A percentile compares a stretch with the other conserved stretches of the same genome.
Evolutionary conservation across 2,329 filamentous ascomycete genomes (phyloP).

Genomic region (Mariannaea sp.): DNA sequence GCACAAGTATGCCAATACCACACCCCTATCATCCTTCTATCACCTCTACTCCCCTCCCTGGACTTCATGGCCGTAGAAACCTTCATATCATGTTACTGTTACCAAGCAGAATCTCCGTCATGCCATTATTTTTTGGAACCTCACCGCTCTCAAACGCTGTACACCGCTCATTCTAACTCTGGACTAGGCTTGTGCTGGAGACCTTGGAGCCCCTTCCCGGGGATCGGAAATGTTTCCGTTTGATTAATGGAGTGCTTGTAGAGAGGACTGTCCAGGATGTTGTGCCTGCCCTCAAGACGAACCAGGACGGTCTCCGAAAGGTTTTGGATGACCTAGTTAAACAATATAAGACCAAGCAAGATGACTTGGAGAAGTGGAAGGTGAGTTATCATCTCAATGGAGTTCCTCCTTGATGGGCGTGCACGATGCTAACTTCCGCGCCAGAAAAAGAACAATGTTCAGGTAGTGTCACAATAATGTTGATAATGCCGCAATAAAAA

Average conservation of each 20-base stretch:
- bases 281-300: constrained; percentile 86
- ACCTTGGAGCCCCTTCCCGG: constrained; percentile 81
- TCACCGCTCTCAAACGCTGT: constrained; percentile 44
- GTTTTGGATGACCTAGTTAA: constrained; percentile 93
- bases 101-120: constrained; percentile 17
- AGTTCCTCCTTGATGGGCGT: not conserved
- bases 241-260: constrained; percentile 96
- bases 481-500: constrained; percentile 27
- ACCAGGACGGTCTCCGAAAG: constrained; percentile 91
- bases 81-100: constrained; percentile 27
- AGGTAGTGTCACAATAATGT: constrained; percentile 73
- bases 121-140: constrained; percentile 27
- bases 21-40: constrained; percentile 27
- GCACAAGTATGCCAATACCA: constrained; percentile 75
- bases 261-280: constrained; percentile 95
- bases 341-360: constrained; percentile 93
- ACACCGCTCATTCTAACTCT: constrained; percentile 33
- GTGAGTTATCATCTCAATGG: constrained; percentile 50
- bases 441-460: constrained; percentile 88
- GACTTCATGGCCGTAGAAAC: constrained; percentile 7
- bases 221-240: constrained; percentile 95
- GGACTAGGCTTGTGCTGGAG: constrained; percentile 83
- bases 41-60: constrained; percentile 3
- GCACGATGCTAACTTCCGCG: constrained; percentile 21
- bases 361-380: constrained; percentile 98